Percentiles rank a stretch among this genome's conserved stretches.
Conservation (phyloP, 306 rosid species). For the Argentina anserina region DNA sequence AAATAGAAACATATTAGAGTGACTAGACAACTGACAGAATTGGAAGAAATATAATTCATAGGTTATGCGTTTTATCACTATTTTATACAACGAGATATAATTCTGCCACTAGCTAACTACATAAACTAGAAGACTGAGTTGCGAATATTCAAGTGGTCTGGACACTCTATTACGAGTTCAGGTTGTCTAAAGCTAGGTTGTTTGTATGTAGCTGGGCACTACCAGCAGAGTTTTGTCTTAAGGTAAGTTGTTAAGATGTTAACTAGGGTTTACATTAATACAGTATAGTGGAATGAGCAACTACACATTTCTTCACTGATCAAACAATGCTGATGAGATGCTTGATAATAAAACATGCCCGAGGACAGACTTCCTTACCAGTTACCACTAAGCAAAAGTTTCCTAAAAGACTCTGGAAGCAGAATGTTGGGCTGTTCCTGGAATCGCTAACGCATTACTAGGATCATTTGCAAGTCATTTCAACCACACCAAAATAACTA, state of each 20-base stretch:
- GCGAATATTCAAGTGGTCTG: background rate
- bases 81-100: background rate
- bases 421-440: background rate
- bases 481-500: conserved; percentile 18
- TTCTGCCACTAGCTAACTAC: background rate
- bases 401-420: conserved; percentile 5
- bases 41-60: background rate
- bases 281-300: background rate
- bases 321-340: background rate
- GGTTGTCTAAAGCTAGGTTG: background rate
- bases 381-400: background rate
- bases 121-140: too few species aligned
- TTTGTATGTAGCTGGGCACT: too few species aligned
- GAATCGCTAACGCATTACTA: conserved; percentile 8
- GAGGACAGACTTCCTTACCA: too few species aligned
- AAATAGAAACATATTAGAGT: too few species aligned
- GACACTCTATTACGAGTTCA: background rate
- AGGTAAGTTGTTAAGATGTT: background rate
- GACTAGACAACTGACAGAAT: background rate
- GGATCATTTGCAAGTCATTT: conserved; percentile 22
- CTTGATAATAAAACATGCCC: conserved; percentile 23
- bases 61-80: background rate
- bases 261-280: background rate
- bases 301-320: background rate
- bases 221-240: too few species aligned